Percentiles rank a stretch among this genome's conserved stretches.
Evolutionary conservation across 1,284 basidiomycete genomes (phyloP).

Genomic region (Apiotrichum akiyoshidainum): DNA sequence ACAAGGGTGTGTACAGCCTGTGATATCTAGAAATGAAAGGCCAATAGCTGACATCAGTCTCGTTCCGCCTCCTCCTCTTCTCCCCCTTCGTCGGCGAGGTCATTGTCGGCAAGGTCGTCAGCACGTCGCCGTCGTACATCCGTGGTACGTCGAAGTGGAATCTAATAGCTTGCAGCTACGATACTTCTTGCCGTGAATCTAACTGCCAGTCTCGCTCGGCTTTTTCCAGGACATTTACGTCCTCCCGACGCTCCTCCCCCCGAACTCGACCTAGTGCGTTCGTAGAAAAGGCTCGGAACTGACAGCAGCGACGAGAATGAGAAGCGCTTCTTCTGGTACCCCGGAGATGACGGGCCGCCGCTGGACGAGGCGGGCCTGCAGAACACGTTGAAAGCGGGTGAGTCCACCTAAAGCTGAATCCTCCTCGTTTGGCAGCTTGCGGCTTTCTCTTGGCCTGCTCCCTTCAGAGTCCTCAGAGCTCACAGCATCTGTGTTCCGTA

Average conservation of each 20-base stretch:
- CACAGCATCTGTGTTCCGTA: too few species aligned
- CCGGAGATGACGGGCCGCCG: slow-evolving; percentile 54
- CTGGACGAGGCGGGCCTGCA: slow-evolving; percentile 58
- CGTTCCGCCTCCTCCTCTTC: slow-evolving; percentile 86
- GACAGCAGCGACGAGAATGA: slow-evolving; percentile 49
- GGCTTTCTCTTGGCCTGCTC: too few species aligned
- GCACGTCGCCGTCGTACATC: slow-evolving; percentile 76
- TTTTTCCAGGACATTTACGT: slow-evolving; percentile 96
- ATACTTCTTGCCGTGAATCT: slow-evolving; percentile 1
- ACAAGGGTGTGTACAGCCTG: slow-evolving; percentile 65
- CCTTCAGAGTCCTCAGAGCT: too few species aligned
- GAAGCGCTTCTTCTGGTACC: slow-evolving; percentile 76
- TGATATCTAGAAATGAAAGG: too few species aligned
- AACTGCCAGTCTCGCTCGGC: slow-evolving; percentile 67
- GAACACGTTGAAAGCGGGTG: slow-evolving; percentile 49
- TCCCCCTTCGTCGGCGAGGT: slow-evolving; percentile 88
- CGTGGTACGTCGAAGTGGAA: slow-evolving; percentile 58
- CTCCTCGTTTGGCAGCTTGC: too few species aligned
- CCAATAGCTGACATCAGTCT: slow-evolving; percentile 57
- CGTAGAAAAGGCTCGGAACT: neutral
- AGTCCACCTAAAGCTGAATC: neutral
- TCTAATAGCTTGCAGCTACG: slow-evolving; percentile 17
- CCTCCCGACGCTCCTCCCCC: slow-evolving; percentile 60
- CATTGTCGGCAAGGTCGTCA: slow-evolving; percentile 80
- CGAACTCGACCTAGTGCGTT: slow-evolving; percentile 47